Evolutionary conservation across 1,284 basidiomycete genomes (phyloP), one percentile per base, ranked within the genome.

Genomic region (Ganoderma lingzhi): DNA sequence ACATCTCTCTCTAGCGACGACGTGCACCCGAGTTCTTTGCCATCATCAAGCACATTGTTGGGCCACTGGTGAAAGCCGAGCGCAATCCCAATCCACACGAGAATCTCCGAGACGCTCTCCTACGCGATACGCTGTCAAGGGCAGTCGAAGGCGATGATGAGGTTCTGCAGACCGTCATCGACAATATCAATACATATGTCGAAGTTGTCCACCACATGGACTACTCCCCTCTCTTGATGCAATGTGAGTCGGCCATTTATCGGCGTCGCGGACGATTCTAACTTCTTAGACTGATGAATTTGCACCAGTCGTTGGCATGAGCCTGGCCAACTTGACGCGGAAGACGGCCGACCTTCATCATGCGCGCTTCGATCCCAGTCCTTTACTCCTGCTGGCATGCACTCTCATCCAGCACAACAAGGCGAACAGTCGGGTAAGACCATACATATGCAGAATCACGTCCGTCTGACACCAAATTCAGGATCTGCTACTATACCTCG

Each of bases 351-450:
- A 92, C 69, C 84, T 85, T 75, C 66, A 78, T 35, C 76, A 81
- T 61, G 81, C 84, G 19, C 76, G 73, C 2, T 83, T 90, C 62
- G 85, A 92, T 74, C 84, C 88, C 5, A 87, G 87, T 15, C 83
- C 90, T 5, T 73, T 93, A 17, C 74, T 93, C 19, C 63, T 80
- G 2, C 84, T 91, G 65, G 81, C 84, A 1, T 81, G 86, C 6
- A 82, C 82, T 9, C 80, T 93, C 35, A 81, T 91, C 14, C 84
- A 88, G 66, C 83, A 88, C 75, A 90, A 92, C 78, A 88, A 88
- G 76, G 78, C 83, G n/a, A 83, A 87, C 61, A 85, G 84, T 75
- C 82, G 87, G 69, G 91, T 91, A 71, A 70, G 82, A 76, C 44
- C n/a, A 39, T 64, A 44, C 53, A 45, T 6, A 9, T 55, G 12